Evolutionary conservation across 1,284 basidiomycete genomes (phyloP), one percentile per base, ranked within the genome.

Genomic region (Naganishia cerealis): DNA sequence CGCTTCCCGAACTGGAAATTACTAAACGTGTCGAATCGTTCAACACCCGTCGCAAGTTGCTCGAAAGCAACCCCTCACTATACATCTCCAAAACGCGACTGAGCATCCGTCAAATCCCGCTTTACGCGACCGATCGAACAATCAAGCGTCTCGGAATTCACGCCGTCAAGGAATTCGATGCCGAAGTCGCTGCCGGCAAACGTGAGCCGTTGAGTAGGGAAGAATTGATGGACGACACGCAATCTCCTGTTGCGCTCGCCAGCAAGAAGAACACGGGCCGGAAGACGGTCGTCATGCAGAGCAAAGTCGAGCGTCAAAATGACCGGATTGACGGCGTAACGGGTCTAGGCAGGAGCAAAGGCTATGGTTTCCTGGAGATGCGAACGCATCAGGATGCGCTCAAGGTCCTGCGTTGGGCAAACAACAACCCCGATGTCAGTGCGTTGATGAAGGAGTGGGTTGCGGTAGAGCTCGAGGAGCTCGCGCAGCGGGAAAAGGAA

Each of bases 361-460:
- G 95, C 0, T 99, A 97, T 75, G 96, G 95, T 16, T 99, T 99
- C 82, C 77, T 99, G 50, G 95, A 99, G 82, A 87, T 97, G 86
- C 83, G 87, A 46, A 85, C 82, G 33, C 95, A 97, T 77, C 86
- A 88, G 12, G 92, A 98, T 76, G 93, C 94, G 2, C 83, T 99
- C 40, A 89, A 91, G 53, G 90, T 97, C 0, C 80, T 99, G 42
- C 85, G 95, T 26, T 99, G 92, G 91, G 88, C 90, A 18, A 99
- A 99, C 82, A 95, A 91, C 76, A 94, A 95, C 76, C 80, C 85
- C 0, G 85, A 84, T 1, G 85, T 90, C 0, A 85, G 84, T 1
- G 73, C 79, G 26, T 79, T 95, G 67, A 87, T 93, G 75, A 85
- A 86, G 74, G 82, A 82, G 66, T 93, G 93, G 94, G 92, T 89